Evolutionary conservation across 2,329 filamentous ascomycete species (phyloP), one percentile per base, ranked within the genome.

Genomic region (Neophaeococcomyces mojaviensis): DNA sequence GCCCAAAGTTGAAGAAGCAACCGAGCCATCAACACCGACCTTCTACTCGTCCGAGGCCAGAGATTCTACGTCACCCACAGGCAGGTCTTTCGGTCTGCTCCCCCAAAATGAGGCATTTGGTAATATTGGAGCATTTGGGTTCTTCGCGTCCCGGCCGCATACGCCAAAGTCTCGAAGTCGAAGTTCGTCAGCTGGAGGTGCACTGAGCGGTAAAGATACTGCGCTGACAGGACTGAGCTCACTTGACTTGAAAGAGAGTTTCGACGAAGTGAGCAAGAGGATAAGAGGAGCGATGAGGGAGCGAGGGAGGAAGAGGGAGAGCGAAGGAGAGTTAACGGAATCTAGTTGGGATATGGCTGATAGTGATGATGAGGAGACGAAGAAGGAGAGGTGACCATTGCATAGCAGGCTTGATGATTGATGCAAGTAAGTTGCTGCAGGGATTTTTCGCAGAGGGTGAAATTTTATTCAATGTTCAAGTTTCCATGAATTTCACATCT

Each of bases 51-150:
- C 49, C 56, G 49, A 56, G 18, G 59, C 57, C 28, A 55, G 59
- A 26, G 58, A 56, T 12, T 46, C 32, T 46, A 55, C 36, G 43
- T 44, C 46, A 31, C 39, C 33, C 13, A 42, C 32, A 28, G 57
- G 64, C 61, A 38, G 61, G 59, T 48, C 63, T 69, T 54, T 66
- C 64, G 36, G 69, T 69, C 45, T 69, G 67, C 54, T 81, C 1
- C 89, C 90, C 7, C 82, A 86, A 49, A 96, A 95, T 69, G 92
- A 97, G 66, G 92, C 86, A 0, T 96, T 96, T 69, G 83, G 83
- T 65, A 90, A 97, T 64, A 84, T 97, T 53, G 84, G 86, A 10
- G 81, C 78, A 39, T 84, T 95, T 55, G 86, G 85, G 50, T 83
- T 98, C 67, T 98, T 97, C 68, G 88, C 89, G 2, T 92, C 87